Conservation (phyloP, 495 filamentous ascomycete genomes). For the Bombardia bombarda region DNA sequence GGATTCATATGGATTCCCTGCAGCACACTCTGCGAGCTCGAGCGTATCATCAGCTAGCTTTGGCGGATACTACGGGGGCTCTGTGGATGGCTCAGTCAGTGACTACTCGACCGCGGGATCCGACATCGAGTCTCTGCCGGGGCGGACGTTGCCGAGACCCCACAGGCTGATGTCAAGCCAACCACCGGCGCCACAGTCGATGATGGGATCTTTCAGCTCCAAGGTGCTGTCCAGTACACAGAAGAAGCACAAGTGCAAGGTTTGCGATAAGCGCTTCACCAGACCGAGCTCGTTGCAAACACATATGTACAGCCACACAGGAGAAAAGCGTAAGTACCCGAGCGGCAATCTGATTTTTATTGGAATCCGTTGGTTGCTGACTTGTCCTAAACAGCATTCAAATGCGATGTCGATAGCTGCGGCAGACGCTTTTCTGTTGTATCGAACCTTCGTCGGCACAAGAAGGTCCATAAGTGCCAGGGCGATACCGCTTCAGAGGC, state of each 20-base stretch:
- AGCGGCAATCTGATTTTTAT: background rate
- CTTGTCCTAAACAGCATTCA: constrained; percentile 63
- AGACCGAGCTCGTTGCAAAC: constrained; percentile 93
- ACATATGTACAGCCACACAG: constrained; percentile 98
- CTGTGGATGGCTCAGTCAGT: constrained; percentile 83
- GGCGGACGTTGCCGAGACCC: constrained; percentile 76
- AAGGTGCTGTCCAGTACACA: constrained; percentile 93
- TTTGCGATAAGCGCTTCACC: constrained; percentile 98
- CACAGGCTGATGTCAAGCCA: constrained; percentile 57
- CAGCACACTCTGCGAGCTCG: constrained; percentile 84
- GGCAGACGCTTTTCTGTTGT: constrained; percentile 97
- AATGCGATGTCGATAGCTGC: constrained; percentile 90
- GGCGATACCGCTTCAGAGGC: constrained; percentile 56
- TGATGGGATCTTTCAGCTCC: constrained; percentile 99
- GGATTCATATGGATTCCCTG: constrained; percentile 92
- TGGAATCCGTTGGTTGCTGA: background rate
- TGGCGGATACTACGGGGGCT: constrained; percentile 73
- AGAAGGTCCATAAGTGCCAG: constrained; percentile 78
- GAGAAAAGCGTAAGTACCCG: constrained; percentile 85
- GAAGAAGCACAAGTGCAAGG: constrained; percentile 99
- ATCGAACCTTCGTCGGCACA: constrained; percentile 88
- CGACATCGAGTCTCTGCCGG: constrained; percentile 66
- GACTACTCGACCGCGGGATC: constrained; percentile 93
- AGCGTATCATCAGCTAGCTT: constrained; percentile 80
- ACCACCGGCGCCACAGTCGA: constrained; percentile 84